Conservation (phyloP, 75 land plant genomes). For the Chamaecyparis obtusa region DNA sequence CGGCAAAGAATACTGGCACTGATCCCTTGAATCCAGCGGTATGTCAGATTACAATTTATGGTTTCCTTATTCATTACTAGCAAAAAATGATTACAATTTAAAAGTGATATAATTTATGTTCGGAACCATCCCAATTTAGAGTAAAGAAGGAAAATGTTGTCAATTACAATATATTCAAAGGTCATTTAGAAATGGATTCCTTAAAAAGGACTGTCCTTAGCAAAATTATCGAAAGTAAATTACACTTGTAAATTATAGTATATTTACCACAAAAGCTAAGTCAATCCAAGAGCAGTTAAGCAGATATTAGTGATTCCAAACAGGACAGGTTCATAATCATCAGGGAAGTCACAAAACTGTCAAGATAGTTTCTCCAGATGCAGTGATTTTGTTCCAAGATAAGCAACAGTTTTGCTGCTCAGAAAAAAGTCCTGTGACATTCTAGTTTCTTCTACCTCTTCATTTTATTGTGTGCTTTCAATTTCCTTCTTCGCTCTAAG, state of each 20-base stretch:
- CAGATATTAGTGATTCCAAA: neutral
- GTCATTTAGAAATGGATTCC: neutral
- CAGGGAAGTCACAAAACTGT: too few species aligned
- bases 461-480: too few species aligned
- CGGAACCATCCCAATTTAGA: neutral
- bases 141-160: neutral
- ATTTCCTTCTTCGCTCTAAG: too few species aligned
- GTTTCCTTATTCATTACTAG: neutral
- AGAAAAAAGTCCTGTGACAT: too few species aligned
- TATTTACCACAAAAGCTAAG: neutral
- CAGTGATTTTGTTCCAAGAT: too few species aligned
- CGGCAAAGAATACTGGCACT: conserved; percentile 14
- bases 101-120: neutral
- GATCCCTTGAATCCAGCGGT: conserved; percentile 34
- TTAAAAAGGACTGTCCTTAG: neutral
- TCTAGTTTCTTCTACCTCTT: too few species aligned
- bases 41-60: neutral
- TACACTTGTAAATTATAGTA: neutral
- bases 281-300: neutral
- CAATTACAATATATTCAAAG: neutral
- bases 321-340: too few species aligned
- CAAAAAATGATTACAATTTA: neutral
- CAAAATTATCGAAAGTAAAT: neutral
- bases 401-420: too few species aligned
- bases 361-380: too few species aligned